These are phyloP conservation scores for Atkinsonella texensis DNA, from an alignment of 2,329 filamentous ascomycete genomes.

Conservation along the genomic window DNA sequence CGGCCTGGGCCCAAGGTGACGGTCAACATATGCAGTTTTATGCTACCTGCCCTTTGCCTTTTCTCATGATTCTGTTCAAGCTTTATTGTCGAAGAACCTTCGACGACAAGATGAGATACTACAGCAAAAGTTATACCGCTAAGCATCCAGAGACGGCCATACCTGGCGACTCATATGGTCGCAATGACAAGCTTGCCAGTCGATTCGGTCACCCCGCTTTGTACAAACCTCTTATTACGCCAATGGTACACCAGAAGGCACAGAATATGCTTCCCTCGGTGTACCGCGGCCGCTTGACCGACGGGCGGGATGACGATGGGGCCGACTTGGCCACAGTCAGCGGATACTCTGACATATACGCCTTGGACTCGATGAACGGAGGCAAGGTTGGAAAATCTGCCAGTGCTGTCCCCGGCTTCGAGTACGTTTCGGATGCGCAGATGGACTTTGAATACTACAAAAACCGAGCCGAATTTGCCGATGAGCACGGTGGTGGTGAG, in stretches of 20 bases:
- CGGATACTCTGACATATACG: constrained; percentile 73
- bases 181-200: constrained; percentile 57
- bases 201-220: constrained; percentile 86
- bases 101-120: constrained; percentile 71
- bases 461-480: constrained; percentile 75
- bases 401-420: constrained; percentile 56
- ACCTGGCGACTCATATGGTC: constrained; percentile 38
- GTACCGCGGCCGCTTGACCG: constrained; percentile 68
- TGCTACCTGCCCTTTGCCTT: constrained; percentile 59
- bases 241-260: constrained; percentile 88
- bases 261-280: constrained; percentile 77
- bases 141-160: constrained; percentile 30
- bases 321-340: constrained; percentile 46
- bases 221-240: constrained; percentile 79
- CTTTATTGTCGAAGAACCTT: constrained; percentile 66
- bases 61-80: constrained; percentile 77
- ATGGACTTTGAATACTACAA: constrained; percentile 91
- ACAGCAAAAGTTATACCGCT: constrained; percentile 51
- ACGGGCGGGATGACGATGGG: constrained; percentile 48
- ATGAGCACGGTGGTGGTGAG: constrained; percentile 71
- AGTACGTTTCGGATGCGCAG: constrained; percentile 74
- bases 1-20: constrained; percentile 59
- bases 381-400: constrained; percentile 35
- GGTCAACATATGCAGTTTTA: constrained; percentile 49
- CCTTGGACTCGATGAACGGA: constrained; percentile 64